Base-by-base conservation (phyloP, 1,284 basidiomycete species). In the Omphalotus olearius region DNA sequence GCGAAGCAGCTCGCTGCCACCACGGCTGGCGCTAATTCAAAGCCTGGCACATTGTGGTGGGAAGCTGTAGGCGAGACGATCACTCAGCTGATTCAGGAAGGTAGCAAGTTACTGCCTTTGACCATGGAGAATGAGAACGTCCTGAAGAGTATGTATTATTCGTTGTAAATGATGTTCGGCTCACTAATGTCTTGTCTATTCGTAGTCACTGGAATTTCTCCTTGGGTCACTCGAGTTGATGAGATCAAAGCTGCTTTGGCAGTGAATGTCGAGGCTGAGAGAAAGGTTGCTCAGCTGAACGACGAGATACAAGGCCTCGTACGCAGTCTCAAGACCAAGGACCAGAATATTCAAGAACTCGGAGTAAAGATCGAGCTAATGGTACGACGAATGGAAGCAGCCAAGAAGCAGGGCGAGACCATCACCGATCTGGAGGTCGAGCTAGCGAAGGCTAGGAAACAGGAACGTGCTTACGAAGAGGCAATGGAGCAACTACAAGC, bases 351-450 rank as follows among this genome's bases (percentile, higher is more conserved):
- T 46, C 93, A 98, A 68, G 97, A 99, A 65, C 76, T 85, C 5
- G 74, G 75, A 4, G 93, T 98, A 56, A 98, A 95, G 76, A 91
- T 98, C 51, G 93, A 98, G 66, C 80, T 96, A 6, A 89, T 99
- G 78, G 92, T 96, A 64, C 83, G 93, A 46, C 83, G 93, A 44
- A 86, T 96, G 73, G 95, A 98, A 64, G 80, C 83, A 1, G 86
- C 85, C 54, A 94, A 93, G 75, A 91, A 89, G 64, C 89, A 93
- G 68, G 85, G 85, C 1, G 95, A 98, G 55, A 72, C 81, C 18
- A 89, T 98, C 50, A 69, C 76, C 16, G 88, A 91, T 53, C 79
- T 98, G 17, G 92, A 97, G 67, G 72, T 67, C 26, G 88, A 95
- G 60, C 75, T 98, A 1, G 69, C 76, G 26, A 93, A 93, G 66